Conservation (phyloP, 1,139 yeast genomes). For the Yamadazyma atmosphaerica region DNA sequence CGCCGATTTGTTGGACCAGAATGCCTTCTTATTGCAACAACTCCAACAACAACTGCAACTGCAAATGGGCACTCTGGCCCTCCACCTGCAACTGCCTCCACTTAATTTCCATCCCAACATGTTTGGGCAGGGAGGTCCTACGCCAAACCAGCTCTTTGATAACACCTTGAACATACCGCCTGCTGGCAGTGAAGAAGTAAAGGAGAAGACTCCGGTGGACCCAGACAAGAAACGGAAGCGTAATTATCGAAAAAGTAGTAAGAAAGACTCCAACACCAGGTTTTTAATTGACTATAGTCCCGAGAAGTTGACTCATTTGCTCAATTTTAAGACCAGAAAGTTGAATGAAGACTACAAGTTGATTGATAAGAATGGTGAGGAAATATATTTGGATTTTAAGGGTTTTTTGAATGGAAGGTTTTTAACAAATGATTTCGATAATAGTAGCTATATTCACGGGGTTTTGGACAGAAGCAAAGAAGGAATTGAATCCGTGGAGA, state of each 20-base stretch:
- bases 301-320: constrained; percentile 26
- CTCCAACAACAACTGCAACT: constrained; percentile 6
- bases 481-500: constrained; percentile 4
- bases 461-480: constrained; percentile 19
- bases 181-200: background rate
- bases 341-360: constrained; percentile 26
- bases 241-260: constrained; percentile 6
- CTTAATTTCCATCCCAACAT: background rate
- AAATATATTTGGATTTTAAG: constrained; percentile 26
- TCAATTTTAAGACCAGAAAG: constrained; percentile 29
- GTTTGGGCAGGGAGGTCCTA: background rate
- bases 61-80: background rate
- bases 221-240: constrained; percentile 4
- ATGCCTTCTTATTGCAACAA: constrained; percentile 5
- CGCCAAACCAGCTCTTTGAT: constrained; percentile 1
- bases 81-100: constrained; percentile 3
- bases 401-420: constrained; percentile 47
- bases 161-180: background rate
- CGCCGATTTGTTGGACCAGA: constrained; percentile 5
- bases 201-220: background rate
- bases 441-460: constrained; percentile 32
- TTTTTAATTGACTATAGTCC: constrained; percentile 26
- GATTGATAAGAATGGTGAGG: constrained; percentile 31
- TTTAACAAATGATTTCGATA: constrained; percentile 45
- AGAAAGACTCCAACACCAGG: constrained; percentile 8